Evolutionary conservation across 208 protist species (phyloP), one percentile per base, ranked within the genome.

Genomic region (Leishmania guyanensis): DNA sequence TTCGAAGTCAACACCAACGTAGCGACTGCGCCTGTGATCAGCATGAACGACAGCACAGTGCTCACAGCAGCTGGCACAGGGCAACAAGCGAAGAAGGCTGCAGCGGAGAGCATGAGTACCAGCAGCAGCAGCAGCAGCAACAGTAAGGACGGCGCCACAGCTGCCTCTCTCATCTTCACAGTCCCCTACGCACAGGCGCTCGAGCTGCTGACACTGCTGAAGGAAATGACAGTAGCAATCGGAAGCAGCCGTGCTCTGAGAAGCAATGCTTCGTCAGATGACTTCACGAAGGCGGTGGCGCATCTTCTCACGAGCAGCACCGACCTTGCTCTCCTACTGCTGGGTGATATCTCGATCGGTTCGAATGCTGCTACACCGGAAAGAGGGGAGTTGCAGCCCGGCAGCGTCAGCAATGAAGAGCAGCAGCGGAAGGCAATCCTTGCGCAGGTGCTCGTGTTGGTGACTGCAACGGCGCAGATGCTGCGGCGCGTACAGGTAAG

Each of bases 251-350:
- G 82, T 64, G 51, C 80, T 22, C 79, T 85, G 79, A 73, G 79
- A 29, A 73, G 71, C 81, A 84, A 78, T 77, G 84, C 84, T n/a
- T 78, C 76, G 10, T 84, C 82, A 6, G 80, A 85, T 5, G 74
- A 78, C 33, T 89, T 91, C 29, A 93, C 88, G 1, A 89, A 90
- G 64, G 90, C 92, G 6, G 58, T 85, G n/a, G 86, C 85, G 14
- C 90, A 93, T 73, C 83, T 93, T 5, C 86, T 88, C 4, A 78
- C 73, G 36, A 88, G 75, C 58, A 69, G 79, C 75, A 46, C 78
- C 3, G 78, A 83, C 65, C 71, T 88, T 5, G 46, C 78, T 6
- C 69, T 88, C 39, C 16, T 88, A 14, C 77, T 88, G 29, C 64
- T 82, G 36, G 26, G 71, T 33, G 66, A 43, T 1, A 51, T 43